Base-by-base conservation (phyloP, 2,329 filamentous ascomycete genomes). In the Alternaria gansuensis region DNA sequence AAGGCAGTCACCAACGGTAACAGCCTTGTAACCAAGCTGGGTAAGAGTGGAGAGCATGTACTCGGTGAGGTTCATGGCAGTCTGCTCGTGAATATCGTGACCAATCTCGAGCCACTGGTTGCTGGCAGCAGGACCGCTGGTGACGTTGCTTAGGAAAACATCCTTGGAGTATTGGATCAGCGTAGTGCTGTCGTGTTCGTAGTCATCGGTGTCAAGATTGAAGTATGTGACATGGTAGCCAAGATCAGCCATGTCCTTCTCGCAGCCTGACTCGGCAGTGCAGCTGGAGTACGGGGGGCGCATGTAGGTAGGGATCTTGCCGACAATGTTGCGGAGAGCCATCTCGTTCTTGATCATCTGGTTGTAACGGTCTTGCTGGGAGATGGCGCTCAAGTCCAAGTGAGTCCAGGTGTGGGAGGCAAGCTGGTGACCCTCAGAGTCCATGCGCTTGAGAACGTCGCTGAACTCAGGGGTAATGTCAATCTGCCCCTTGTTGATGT, bases 161-260 rank as follows among this genome's bases (percentile, higher is more conserved):
- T 83, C 75, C 78, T 87, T 79, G 67, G 84, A 83, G 72, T 83
- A 82, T 62, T 83, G 79, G 50, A 84, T 83, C 57, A 77, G 65
- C 54, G 75, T 70, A 0, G 84, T 79, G 4, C 80, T 77, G 59
- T 81, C 75, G 51, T 84, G 81, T 68, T 87, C 83, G 80, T 87
- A 88, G 75, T 88, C 87, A 50, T 85, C 83, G 1, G 85, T 82
- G 69, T 89, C 86, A 48, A 88, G 77, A 62, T 88, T 84, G 68
- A 87, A 81, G 66, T 85, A 88, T 67, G 85, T 83, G 68, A 87
- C 81, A 69, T 86, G 85, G 79, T 87, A 88, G 55, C 83, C 83
- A 49, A 88, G 71, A 44, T 71, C 72, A 36, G 78, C 72, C 70
- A 81, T 70, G 50, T 77, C 72, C 21, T 70, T 57, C 67, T 78